A percentile compares a stretch with the other conserved stretches of the same genome.
These are phyloP conservation scores for Fraxinus dipetala DNA, from an alignment of 305 asterid genomes.

Conservation along the genomic window DNA sequence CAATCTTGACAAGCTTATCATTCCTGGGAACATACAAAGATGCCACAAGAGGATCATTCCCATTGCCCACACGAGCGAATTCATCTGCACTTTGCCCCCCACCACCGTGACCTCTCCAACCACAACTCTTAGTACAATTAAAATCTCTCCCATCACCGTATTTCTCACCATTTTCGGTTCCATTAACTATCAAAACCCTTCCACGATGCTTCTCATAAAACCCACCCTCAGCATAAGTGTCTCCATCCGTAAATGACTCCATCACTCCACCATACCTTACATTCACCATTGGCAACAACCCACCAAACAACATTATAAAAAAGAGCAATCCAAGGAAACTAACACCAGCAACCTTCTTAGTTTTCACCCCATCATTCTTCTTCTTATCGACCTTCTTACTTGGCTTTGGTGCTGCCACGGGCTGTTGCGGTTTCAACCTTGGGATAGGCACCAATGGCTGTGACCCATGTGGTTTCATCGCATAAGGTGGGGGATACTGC, in stretches of 20 bases:
- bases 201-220: constrained; percentile 50
- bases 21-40: constrained; percentile 92
- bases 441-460: constrained; percentile 96
- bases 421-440: constrained; percentile 69
- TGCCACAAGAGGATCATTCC: constrained; percentile 74
- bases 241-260: constrained; percentile 48
- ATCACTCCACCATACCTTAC: constrained; percentile 62
- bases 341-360: constrained; percentile 87
- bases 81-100: constrained; percentile 42
- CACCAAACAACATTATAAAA: constrained; percentile 73
- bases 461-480: constrained; percentile 95
- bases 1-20: constrained; percentile 86
- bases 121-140: constrained; percentile 27
- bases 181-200: constrained; percentile 63
- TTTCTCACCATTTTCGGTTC: constrained; percentile 40
- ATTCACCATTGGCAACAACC: constrained; percentile 79
- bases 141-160: constrained; percentile 34
- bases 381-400: constrained; percentile 61
- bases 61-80: constrained; percentile 40
- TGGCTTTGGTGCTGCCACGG: constrained; percentile 43
- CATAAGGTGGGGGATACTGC: constrained; percentile 74
- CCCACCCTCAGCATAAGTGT: constrained; percentile 33
- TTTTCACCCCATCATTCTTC: constrained; percentile 65
- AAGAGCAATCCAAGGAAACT: constrained; percentile 83
- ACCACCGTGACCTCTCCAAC: constrained; percentile 33